Conservation (phyloP, 2,329 filamentous ascomycete genomes). For the Aureobasidium sp. region DNA sequence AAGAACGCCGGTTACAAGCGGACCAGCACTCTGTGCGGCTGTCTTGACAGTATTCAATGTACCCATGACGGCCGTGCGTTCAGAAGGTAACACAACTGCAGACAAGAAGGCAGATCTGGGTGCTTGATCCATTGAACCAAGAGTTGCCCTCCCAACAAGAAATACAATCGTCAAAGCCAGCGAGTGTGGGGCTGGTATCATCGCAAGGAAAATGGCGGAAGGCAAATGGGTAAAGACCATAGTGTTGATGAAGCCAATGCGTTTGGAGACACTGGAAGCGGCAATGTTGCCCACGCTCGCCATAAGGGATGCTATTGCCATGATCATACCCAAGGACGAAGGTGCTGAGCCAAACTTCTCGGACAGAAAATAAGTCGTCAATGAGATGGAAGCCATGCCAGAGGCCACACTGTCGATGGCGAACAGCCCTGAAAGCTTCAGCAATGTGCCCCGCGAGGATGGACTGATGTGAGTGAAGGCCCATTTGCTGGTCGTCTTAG, state of each 20-base stretch:
- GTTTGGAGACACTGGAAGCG: conserved; percentile 59
- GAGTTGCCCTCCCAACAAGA: conserved; percentile 55
- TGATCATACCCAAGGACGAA: conserved; percentile 47
- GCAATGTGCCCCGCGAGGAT: conserved; percentile 48
- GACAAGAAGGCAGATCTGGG: conserved; percentile 65
- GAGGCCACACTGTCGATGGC: conserved; percentile 59
- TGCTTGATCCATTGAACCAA: conserved; percentile 63
- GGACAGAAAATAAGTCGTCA: conserved; percentile 52
- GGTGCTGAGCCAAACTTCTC: conserved; percentile 50
- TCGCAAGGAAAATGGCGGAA: conserved; percentile 53
- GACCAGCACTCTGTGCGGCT: conserved; percentile 53
- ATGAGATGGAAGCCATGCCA: conserved; percentile 53
- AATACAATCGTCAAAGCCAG: conserved; percentile 52
- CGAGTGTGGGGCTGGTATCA: conserved; percentile 53
- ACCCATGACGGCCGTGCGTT: conserved; percentile 67
- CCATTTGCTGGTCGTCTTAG: conserved; percentile 21
- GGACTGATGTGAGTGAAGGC: conserved; percentile 50
- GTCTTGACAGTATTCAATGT: conserved; percentile 65
- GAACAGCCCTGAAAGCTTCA: conserved; percentile 61
- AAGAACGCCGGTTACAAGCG: conserved; percentile 57
- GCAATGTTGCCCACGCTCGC: conserved; percentile 38
- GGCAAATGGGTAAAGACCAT: conserved; percentile 59
- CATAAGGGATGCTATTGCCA: conserved; percentile 42
- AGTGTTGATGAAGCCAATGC: conserved; percentile 53
- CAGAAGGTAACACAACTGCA: conserved; percentile 54